Evolutionary conservation across 2,329 filamentous ascomycete species (phyloP).

Genomic region (Colletotrichum liriopes): DNA sequence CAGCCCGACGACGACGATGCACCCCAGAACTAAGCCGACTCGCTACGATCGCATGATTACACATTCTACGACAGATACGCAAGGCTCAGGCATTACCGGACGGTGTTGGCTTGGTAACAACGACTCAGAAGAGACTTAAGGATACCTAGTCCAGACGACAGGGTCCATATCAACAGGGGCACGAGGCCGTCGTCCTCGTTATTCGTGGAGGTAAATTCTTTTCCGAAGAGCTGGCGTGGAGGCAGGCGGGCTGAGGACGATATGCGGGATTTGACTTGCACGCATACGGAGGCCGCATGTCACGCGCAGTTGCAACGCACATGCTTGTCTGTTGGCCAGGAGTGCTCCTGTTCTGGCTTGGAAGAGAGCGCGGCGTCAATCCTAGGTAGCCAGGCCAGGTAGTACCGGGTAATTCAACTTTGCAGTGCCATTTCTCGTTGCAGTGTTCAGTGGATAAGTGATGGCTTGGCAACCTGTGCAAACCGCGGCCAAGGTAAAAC

Average conservation of each 20-base stretch:
- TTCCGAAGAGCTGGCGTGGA: constrained; percentile 21
- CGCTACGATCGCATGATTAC: constrained; percentile 40
- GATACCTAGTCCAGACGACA: constrained; percentile 22
- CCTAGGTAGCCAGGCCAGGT: constrained; percentile 40
- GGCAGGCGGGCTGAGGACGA: constrained; percentile 16
- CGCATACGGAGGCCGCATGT: constrained; percentile 23
- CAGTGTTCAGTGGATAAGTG: background rate
- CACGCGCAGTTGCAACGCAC: constrained; percentile 25
- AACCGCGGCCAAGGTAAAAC: background rate
- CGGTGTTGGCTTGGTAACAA: constrained; percentile 34
- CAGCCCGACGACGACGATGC: constrained; percentile 89
- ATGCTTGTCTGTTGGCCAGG: constrained; percentile 30
- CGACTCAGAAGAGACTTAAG: constrained; percentile 11
- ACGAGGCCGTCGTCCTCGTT: constrained; percentile 9
- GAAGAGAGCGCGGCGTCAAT: constrained; percentile 37
- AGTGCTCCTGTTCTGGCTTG: constrained; percentile 26
- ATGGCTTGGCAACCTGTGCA: background rate
- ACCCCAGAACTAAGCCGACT: constrained; percentile 57
- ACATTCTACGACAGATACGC: constrained; percentile 41
- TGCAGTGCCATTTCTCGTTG: constrained; percentile 1
- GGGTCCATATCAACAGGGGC: constrained; percentile 6
- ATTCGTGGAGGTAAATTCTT: constrained; percentile 27
- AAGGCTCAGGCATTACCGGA: constrained; percentile 38
- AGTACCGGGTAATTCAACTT: constrained; percentile 40
- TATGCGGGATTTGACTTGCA: constrained; percentile 24